Conservation (phyloP, 768 basidiomycete species). For the Paxillus involutus region DNA sequence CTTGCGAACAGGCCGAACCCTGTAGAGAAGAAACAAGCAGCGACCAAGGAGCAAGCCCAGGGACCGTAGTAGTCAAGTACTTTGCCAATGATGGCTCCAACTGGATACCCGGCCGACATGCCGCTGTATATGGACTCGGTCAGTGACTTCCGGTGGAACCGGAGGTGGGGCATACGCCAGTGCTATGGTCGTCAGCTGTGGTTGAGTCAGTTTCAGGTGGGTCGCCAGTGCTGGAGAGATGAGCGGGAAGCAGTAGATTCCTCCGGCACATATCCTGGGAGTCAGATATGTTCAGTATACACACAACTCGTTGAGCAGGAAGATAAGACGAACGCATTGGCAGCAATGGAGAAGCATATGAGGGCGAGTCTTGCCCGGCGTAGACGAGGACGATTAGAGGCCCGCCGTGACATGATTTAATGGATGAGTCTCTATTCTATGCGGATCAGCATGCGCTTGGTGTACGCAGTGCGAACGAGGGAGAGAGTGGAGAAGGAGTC, state of each 20-base stretch:
- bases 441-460: background rate
- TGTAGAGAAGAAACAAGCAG: constrained; percentile 54
- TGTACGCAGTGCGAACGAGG: background rate
- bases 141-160: background rate
- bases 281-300: background rate
- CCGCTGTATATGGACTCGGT: constrained; percentile 47
- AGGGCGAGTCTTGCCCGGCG: constrained; percentile 30
- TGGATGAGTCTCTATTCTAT: background rate
- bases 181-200: constrained; percentile 76
- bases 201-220: constrained; percentile 67
- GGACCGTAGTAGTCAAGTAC: constrained; percentile 69
- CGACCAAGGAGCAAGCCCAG: constrained; percentile 61
- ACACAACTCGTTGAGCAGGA: too few relatives aligned
- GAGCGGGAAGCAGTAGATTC: constrained; percentile 77
- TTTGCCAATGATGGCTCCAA: constrained; percentile 68
- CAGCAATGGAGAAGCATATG: constrained; percentile 53
- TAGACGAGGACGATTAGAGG: constrained; percentile 6
- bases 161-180: constrained; percentile 57
- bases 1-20: constrained; percentile 68
- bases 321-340: constrained; percentile 56
- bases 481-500: too few relatives aligned
- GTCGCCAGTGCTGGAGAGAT: constrained; percentile 62
- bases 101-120: constrained; percentile 79
- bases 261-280: constrained; percentile 68
- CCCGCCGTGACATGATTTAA: constrained; percentile 13